Evolutionary conservation across 164 flowering plant species (phyloP).

Genomic region (Chimonanthus salicifolius): DNA sequence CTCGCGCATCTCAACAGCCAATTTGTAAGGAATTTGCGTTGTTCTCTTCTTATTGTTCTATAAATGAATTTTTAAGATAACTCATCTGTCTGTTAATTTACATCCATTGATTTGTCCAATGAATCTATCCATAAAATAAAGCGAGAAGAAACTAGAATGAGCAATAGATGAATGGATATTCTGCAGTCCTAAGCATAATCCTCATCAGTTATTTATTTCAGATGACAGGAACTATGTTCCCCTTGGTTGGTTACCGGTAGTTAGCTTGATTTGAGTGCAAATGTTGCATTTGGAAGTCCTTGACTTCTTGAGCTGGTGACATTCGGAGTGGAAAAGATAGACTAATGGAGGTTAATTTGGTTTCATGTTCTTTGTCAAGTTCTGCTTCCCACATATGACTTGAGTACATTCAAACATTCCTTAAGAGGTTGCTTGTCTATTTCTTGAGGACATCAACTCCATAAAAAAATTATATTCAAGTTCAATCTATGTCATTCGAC

Average conservation of each 20-base stretch:
- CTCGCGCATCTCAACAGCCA: too few relatives aligned
- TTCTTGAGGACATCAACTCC: too few relatives aligned
- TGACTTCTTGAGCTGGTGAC: background rate
- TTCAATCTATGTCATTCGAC: too few relatives aligned
- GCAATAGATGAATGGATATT: background rate
- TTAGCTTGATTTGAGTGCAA: background rate
- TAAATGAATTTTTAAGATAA: too few relatives aligned
- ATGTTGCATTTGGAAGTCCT: background rate
- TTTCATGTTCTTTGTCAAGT: background rate
- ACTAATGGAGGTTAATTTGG: background rate
- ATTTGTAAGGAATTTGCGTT: too few relatives aligned
- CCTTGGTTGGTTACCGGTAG: background rate
- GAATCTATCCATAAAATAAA: background rate
- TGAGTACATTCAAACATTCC: background rate
- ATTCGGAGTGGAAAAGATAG: background rate
- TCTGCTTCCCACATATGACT: background rate
- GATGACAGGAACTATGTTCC: background rate
- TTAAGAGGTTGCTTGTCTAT: too few relatives aligned
- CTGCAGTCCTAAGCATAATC: background rate
- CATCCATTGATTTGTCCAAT: background rate
- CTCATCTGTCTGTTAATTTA: background rate
- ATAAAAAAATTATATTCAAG: too few relatives aligned
- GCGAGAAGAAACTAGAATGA: background rate
- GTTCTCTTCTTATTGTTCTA: too few relatives aligned
- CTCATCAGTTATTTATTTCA: background rate